phyloP scores from a whole-genome alignment of 2,329 filamentous ascomycete species.

The Aspergillus uvarum region DNA sequence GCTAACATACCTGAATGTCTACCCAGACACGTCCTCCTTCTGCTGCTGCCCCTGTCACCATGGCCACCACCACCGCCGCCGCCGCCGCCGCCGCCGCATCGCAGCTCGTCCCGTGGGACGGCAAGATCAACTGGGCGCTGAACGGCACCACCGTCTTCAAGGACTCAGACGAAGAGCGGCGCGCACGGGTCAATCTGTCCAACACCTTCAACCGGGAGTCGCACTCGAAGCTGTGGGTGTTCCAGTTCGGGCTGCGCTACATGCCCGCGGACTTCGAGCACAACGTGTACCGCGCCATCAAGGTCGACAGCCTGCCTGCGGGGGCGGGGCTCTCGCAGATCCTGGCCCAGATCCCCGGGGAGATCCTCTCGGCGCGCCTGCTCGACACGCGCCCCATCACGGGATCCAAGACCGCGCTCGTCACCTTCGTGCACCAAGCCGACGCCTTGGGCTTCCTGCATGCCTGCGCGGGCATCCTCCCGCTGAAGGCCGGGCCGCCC shows the following conservation, averaged over 20 bases:
- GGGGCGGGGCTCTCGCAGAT: constrained; percentile 25
- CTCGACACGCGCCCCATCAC: constrained; percentile 30
- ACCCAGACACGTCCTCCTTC: background rate
- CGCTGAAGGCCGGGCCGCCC: constrained; percentile 15
- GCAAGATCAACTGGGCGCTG: constrained; percentile 23
- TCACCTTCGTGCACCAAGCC: constrained; percentile 29
- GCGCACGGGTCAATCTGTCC: constrained; percentile 13
- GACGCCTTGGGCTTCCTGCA: constrained; percentile 26
- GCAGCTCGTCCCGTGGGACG: constrained; percentile 22
- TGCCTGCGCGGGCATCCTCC: constrained; percentile 19
- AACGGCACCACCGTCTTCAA: constrained; percentile 25
- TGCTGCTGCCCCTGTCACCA: background rate
- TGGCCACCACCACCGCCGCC: background rate
- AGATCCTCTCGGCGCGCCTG: constrained; percentile 31
- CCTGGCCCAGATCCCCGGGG: constrained; percentile 25
- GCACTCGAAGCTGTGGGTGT: constrained; percentile 23
- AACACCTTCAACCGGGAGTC: constrained; percentile 11
- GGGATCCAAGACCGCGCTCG: constrained; percentile 31
- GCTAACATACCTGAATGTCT: background rate
- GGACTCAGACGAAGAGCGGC: constrained; percentile 20
- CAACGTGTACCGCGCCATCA: constrained; percentile 32
- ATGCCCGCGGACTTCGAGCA: constrained; percentile 22
- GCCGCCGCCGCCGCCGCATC: background rate
- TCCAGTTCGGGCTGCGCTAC: constrained; percentile 35
- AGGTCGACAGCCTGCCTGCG: constrained; percentile 28